These are phyloP conservation scores for Viola odorata DNA, from an alignment of 345 rosid species.

Conservation along the genomic window DNA sequence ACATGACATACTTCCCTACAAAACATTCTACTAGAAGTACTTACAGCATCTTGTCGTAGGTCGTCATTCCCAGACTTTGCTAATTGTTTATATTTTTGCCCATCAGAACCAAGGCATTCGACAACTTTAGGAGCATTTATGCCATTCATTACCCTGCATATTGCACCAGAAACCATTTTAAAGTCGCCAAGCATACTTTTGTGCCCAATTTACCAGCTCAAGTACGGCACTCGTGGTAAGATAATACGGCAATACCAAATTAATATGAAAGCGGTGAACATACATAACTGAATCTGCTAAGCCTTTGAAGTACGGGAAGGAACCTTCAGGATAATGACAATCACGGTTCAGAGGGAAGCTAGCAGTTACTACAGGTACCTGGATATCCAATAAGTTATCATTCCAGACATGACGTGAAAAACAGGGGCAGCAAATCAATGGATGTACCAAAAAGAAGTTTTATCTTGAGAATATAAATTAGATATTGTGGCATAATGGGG, in stretches of 20 bases:
- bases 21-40: constrained; percentile 19
- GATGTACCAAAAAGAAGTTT: background rate
- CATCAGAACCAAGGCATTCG: constrained; percentile 94
- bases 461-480: background rate
- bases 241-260: constrained; percentile 5
- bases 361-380: constrained; percentile 98
- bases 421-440: background rate
- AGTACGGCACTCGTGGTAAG: constrained; percentile 12
- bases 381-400: constrained; percentile 13
- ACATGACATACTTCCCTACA: background rate
- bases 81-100: constrained; percentile 74
- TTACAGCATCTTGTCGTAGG: constrained; percentile 97
- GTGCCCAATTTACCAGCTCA: background rate
- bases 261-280: constrained; percentile 24
- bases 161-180: constrained; percentile 11
- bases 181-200: background rate
- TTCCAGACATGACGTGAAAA: constrained; percentile 1
- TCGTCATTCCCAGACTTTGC: constrained; percentile 99
- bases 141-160: constrained; percentile 84
- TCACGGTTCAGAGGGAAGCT: constrained; percentile 63
- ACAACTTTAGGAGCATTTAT: constrained; percentile 95
- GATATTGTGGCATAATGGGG: constrained; percentile 3
- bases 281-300: constrained; percentile 75
- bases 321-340: constrained; percentile 74
- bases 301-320: constrained; percentile 79